Conservation (phyloP, 2,329 filamentous ascomycete genomes). For the Alternaria atra region DNA sequence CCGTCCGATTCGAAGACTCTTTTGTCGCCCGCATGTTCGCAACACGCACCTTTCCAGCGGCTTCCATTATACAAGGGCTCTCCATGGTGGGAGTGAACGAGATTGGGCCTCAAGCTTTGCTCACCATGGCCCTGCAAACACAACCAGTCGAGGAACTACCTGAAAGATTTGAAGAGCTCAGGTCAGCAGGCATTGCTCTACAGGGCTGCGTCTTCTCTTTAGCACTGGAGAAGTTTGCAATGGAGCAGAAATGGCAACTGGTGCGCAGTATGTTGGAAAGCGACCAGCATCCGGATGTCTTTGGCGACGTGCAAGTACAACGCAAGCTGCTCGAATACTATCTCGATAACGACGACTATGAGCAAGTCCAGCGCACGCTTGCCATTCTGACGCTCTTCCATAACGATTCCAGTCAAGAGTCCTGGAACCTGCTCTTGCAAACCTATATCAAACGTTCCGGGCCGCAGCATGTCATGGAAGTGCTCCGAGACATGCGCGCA, state of each 20-base stretch:
- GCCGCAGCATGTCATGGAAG: conserved; percentile 37
- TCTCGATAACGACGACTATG: conserved; percentile 60
- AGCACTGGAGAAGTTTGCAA: conserved; percentile 71
- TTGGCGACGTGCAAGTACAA: conserved; percentile 65
- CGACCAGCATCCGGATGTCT: conserved; percentile 71
- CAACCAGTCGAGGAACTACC: conserved; percentile 64
- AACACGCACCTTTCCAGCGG: conserved; percentile 74
- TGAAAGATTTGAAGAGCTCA: conserved; percentile 68
- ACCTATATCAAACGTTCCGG: conserved; percentile 45
- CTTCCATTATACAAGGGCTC: conserved; percentile 75
- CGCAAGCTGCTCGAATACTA: conserved; percentile 63
- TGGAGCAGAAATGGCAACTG: conserved; percentile 62
- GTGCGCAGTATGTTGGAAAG: conserved; percentile 63
- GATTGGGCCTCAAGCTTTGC: conserved; percentile 79
- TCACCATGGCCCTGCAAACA: conserved; percentile 77
- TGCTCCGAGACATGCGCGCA: conserved; percentile 62
- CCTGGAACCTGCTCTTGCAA: conserved; percentile 60
- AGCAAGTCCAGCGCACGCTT: conserved; percentile 64
- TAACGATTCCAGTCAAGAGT: conserved; percentile 47
- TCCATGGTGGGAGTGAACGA: conserved; percentile 73
- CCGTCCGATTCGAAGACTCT: conserved; percentile 64
- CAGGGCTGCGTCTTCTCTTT: conserved; percentile 70
- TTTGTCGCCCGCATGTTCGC: conserved; percentile 86
- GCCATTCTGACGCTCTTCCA: conserved; percentile 60
- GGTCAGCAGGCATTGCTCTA: conserved; percentile 69